Evolutionary conservation across 2,329 filamentous ascomycete genomes (phyloP).

Genomic region (Ophiostoma triangulosporum): DNA sequence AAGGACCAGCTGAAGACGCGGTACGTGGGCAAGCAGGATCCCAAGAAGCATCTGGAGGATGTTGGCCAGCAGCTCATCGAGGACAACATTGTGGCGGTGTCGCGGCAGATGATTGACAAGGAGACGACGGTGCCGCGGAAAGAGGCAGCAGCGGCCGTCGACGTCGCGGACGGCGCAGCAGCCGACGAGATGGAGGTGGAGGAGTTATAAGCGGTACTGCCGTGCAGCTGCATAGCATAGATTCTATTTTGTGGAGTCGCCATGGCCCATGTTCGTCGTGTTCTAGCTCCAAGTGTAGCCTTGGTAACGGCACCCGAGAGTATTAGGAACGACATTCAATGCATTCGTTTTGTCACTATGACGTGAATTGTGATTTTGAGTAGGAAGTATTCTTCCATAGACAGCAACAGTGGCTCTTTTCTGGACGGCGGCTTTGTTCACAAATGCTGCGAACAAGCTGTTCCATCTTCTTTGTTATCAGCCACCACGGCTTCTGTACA

Average conservation of each 20-base stretch:
- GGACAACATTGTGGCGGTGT: slow-evolving; percentile 98
- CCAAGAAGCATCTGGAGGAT: slow-evolving; percentile 97
- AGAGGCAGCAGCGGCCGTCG: slow-evolving; percentile 32
- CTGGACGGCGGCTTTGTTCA: too few relatives aligned
- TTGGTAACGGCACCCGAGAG: background rate
- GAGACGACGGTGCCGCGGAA: slow-evolving; percentile 83
- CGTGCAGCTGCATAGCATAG: background rate
- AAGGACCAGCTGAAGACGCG: slow-evolving; percentile 97
- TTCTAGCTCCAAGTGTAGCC: background rate
- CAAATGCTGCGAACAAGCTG: too few relatives aligned
- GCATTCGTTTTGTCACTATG: background rate
- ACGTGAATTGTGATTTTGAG: background rate
- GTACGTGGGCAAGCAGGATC: slow-evolving; percentile 97
- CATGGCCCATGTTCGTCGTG: background rate
- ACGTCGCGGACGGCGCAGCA: background rate
- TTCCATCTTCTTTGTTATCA: too few relatives aligned
- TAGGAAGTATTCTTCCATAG: too few relatives aligned
- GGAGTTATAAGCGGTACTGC: background rate
- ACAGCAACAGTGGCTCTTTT: too few relatives aligned
- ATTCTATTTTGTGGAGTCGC: background rate
- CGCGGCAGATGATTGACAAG: slow-evolving; percentile 98
- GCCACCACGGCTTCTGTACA: too few relatives aligned
- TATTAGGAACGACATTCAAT: background rate
- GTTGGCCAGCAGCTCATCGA: slow-evolving; percentile 95
- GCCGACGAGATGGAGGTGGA: slow-evolving; percentile 59